Percentiles rank a stretch among this genome's conserved stretches.
These are phyloP conservation scores for Myxozyma vanderwaltii DNA, from an alignment of 805 yeast genomes.

Conservation along the genomic window DNA sequence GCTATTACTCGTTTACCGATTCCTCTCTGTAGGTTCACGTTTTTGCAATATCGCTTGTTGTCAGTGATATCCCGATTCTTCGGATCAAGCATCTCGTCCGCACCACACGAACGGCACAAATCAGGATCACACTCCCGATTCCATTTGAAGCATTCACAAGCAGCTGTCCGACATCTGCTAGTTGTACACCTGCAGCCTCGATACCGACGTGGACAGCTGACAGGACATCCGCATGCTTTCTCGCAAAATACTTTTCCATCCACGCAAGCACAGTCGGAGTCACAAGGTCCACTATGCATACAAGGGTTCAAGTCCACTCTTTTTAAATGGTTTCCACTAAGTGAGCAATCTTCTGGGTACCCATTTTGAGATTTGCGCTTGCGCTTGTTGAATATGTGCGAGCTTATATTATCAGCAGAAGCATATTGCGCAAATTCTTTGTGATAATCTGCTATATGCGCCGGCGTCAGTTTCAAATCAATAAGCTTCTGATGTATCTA, in stretches of 20 bases:
- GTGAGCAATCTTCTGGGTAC: constrained; percentile 31
- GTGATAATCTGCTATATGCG: neutral
- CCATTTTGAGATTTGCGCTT: constrained; percentile 25
- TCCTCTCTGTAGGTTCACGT: constrained; percentile 28
- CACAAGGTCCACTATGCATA: constrained; percentile 31
- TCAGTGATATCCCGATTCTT: constrained; percentile 28
- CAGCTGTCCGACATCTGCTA: constrained; percentile 25
- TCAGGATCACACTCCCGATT: constrained; percentile 34
- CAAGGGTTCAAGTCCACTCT: constrained; percentile 30
- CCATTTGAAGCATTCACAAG: constrained; percentile 33
- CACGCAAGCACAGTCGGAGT: constrained; percentile 26
- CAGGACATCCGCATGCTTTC: constrained; percentile 27
- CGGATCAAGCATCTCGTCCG: constrained; percentile 30
- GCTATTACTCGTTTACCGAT: constrained; percentile 25
- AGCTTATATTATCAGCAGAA: neutral
- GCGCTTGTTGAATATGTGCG: constrained; percentile 16
- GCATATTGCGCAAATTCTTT: neutral
- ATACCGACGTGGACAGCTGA: constrained; percentile 27
- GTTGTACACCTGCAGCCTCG: constrained; percentile 30
- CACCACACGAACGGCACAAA: constrained; percentile 29
- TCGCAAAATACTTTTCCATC: constrained; percentile 26
- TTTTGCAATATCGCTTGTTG: constrained; percentile 23
- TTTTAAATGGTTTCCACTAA: constrained; percentile 27
- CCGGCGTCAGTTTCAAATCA: constrained; percentile 15
- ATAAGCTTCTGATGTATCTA: constrained; percentile 19